These are phyloP conservation scores for Odontarrhena argentea DNA, from an alignment of 345 rosid species.

Conservation along the genomic window DNA sequence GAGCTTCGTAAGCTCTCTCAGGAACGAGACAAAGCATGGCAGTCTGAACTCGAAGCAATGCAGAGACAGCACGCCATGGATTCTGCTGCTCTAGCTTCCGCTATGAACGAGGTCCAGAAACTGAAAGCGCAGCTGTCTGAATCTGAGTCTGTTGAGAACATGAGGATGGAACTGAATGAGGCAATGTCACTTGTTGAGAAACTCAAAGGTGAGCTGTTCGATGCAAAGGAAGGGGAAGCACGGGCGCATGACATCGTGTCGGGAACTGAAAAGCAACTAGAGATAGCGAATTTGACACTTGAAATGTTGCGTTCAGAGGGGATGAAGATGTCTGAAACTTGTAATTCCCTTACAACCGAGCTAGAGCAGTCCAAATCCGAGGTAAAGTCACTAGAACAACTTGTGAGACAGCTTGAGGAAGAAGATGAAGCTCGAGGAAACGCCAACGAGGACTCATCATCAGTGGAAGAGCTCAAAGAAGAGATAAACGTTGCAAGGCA, in stretches of 20 bases:
- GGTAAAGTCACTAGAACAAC: constrained; percentile 64
- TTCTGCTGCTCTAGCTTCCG: constrained; percentile 73
- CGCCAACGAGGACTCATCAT: constrained; percentile 20
- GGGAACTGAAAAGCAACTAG: constrained; percentile 62
- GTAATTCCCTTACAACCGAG: constrained; percentile 55
- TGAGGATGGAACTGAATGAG: constrained; percentile 74
- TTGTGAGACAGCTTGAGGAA: constrained; percentile 61
- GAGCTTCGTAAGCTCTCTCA: constrained; percentile 86
- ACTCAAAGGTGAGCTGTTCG: constrained; percentile 57
- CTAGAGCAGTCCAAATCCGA: constrained; percentile 67
- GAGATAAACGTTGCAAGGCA: constrained; percentile 57
- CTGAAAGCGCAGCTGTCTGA: constrained; percentile 78
- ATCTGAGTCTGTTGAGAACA: constrained; percentile 60
- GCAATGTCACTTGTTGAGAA: constrained; percentile 68
- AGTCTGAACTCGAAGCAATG: constrained; percentile 94
- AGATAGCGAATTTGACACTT: constrained; percentile 59
- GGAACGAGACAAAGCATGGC: constrained; percentile 91
- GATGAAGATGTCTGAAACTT: constrained; percentile 64
- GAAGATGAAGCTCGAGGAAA: constrained; percentile 45
- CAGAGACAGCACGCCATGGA: constrained; percentile 85
- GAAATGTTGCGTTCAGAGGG: constrained; percentile 65
- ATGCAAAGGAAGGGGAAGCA: constrained; percentile 80
- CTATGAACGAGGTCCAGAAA: constrained; percentile 88
- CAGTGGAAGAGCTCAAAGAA: constrained; percentile 50
- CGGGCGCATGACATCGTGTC: constrained; percentile 60